Evolutionary conservation across 2,329 filamentous ascomycete genomes (phyloP), one percentile per base, ranked within the genome.

Genomic region (Xenoacremonium recifei): DNA sequence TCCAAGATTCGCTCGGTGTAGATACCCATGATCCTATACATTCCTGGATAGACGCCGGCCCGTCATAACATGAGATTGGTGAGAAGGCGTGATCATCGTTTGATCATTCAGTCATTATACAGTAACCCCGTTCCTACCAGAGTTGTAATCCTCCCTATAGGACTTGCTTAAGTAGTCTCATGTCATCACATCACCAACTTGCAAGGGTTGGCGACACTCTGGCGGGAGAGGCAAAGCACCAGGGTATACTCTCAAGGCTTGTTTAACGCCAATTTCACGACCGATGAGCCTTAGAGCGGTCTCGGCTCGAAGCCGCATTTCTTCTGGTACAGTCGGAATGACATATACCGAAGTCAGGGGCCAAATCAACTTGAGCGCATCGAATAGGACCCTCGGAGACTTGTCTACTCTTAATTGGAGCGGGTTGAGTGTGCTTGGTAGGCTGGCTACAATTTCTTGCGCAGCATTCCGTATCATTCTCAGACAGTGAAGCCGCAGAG

Each of bases 331-430:
- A 4, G 61, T 50, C 3, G 56, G 44, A 6, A 61, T 47, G 11
- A 61, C 40, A 23, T 58, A 63, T 16, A 69, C 50, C 2, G 58
- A 42, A 6, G 59, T 61, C 16, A 69, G 55, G 7, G 67, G 67
- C 62, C 66, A 70, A 13, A 69, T 54, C 20, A 69, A 44, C 52
- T 60, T 63, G 29, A 70, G 41, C 2, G 64, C 65, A 20, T 67
- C 63, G 39, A 68, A 67, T 29, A 68, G 47, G 10, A 57, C 53
- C 30, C 51, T 55, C 17, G 65, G 66, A 9, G 63, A 54, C 25
- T 53, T 51, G 35, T 61, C 58, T 9, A 51, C 49, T 25, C 51
- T 47, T 3, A 48, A 45, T 9, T 49, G 40, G 16, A 55, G 48
- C 3, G 56, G 54, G 11, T 55, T 58, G 9, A 68, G 45, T 6